phyloP scores from a whole-genome alignment of 164 flowering plant species.

The Platanus orientalis region DNA sequence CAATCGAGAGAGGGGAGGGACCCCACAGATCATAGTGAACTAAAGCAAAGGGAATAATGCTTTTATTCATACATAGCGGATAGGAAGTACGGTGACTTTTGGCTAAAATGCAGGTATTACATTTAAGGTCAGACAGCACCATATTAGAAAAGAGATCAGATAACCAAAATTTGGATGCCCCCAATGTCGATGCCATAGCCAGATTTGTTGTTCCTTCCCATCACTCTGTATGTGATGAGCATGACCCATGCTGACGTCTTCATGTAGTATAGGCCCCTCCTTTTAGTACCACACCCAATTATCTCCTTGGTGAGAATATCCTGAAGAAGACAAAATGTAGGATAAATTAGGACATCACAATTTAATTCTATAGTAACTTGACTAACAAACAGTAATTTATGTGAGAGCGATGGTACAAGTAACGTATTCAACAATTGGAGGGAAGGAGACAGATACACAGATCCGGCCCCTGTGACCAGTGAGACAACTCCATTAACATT shows the following conservation, averaged over 20 bases:
- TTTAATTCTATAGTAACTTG: too few species aligned
- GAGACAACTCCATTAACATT: not conserved
- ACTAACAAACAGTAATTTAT: conserved; percentile 7
- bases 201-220: conserved; percentile 3
- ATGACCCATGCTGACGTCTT: not conserved
- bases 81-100: conserved; percentile 15
- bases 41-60: conserved; percentile 9
- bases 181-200: conserved; percentile 19
- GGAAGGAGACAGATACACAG: not conserved
- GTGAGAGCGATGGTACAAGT: conserved; percentile 5
- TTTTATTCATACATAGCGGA: conserved; percentile 6
- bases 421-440: conserved; percentile 1
- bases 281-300: too few species aligned
- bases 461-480: conserved; percentile 1
- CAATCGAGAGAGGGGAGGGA: not conserved
- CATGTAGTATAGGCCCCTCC: conserved; percentile 6
- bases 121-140: not conserved
- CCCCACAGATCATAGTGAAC: conserved; percentile 15
- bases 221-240: not conserved
- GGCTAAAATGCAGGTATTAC: conserved; percentile 13
- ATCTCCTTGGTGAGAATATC: too few species aligned
- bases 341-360: conserved; percentile 1
- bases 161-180: conserved; percentile 17
- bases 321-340: too few species aligned
- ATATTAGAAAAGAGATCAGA: not conserved